Conservation (phyloP, 164 flowering plant species). For the Piper longum region DNA sequence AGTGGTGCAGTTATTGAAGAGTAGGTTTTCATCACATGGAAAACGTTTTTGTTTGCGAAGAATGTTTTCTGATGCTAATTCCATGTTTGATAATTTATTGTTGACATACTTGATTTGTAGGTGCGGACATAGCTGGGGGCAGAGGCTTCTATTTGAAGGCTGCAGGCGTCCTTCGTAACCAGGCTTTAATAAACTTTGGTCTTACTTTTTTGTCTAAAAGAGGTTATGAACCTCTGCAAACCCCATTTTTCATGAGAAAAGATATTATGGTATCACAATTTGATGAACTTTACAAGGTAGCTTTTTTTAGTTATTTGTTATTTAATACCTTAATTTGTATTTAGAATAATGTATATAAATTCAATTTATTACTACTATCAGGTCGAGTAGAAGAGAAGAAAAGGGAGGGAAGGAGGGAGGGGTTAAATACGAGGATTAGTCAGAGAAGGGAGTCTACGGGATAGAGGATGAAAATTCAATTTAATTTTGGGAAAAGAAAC, state of each 20-base stretch:
- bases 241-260: constrained; percentile 94
- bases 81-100: no score
- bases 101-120: constrained; percentile 14
- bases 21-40: no score
- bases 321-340: not conserved
- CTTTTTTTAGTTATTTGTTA: not conserved
- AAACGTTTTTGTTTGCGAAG: no score
- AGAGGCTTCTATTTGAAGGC: constrained; percentile 90
- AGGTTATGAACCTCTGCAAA: constrained; percentile 48
- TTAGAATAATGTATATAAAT: no score
- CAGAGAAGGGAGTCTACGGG: no score
- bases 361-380: no score
- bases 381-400: no score
- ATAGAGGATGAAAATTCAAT: no score
- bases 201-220: constrained; percentile 58
- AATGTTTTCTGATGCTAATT: no score
- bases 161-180: constrained; percentile 79
- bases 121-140: constrained; percentile 88
- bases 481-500: no score
- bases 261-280: constrained; percentile 96
- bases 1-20: not conserved
- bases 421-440: no score
- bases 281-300: constrained; percentile 97
- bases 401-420: no score
- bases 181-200: constrained; percentile 77